phyloP scores from a whole-genome alignment of 176 grass and related monocot genomes.

The Saccharum officinarum region DNA sequence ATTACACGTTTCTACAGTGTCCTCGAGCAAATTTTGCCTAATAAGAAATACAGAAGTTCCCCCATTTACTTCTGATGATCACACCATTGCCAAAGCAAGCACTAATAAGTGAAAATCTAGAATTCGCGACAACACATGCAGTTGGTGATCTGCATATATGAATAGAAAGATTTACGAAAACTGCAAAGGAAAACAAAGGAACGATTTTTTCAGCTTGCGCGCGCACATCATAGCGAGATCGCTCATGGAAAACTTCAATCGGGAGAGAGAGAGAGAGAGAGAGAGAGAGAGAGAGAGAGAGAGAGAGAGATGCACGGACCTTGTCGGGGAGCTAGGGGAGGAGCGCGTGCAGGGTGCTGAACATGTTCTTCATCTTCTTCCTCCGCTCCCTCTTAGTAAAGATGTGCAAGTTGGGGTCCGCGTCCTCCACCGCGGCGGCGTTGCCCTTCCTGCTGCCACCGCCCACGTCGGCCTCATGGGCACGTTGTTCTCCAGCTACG shows the following conservation, averaged over 20 bases:
- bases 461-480: not conserved
- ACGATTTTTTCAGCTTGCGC: not conserved
- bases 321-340: constrained; percentile 41
- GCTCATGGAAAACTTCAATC: not conserved
- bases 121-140: not conserved
- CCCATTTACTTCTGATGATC: not conserved
- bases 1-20: no score
- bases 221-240: not conserved
- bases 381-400: constrained; percentile 49
- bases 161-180: not conserved
- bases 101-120: not conserved
- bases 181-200: not conserved
- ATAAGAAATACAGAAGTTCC: not conserved
- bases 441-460: not conserved
- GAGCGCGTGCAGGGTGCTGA: constrained; percentile 38
- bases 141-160: not conserved
- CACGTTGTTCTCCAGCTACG: not conserved
- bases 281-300: no score
- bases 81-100: not conserved
- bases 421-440: not conserved
- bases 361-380: constrained; percentile 62
- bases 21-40: no score
- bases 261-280: no score
- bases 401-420: constrained; percentile 21
- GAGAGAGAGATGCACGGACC: constrained; percentile 10